A percentile compares a stretch with the other conserved stretches of the same genome.
Conservation (phyloP, 495 filamentous ascomycete species). For the Chaetomium fimeti region DNA sequence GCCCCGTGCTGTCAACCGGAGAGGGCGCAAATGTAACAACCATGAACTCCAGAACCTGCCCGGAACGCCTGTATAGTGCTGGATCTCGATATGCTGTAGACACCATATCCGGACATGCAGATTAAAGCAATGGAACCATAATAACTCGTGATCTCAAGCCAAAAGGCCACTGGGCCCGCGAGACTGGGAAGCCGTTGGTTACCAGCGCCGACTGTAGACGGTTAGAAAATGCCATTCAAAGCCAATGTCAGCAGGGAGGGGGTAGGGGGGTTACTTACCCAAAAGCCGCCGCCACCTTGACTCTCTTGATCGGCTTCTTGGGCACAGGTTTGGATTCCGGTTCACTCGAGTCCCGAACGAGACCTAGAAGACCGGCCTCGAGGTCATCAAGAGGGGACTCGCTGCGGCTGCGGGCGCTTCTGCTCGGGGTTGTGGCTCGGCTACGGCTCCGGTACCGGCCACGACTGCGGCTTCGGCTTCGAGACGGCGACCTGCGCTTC, state of each 20-base stretch:
- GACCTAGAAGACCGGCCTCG: conserved; percentile 30
- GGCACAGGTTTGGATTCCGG: conserved; percentile 15
- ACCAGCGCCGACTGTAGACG: conserved; percentile 11
- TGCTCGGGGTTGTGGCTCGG: conserved; percentile 3
- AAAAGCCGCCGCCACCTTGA: conserved; percentile 34
- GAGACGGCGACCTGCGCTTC: conserved; percentile 22
- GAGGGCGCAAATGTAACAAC: neutral
- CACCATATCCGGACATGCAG: neutral
- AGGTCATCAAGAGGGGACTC: conserved; percentile 31
- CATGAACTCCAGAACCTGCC: conserved; percentile 2
- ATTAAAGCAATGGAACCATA: neutral
- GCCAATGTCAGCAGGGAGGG: neutral
- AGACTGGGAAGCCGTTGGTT: neutral
- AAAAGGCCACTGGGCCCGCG: neutral
- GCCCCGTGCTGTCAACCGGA: neutral
- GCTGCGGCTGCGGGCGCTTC: conserved; percentile 26
- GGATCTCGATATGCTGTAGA: neutral
- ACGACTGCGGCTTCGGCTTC: conserved; percentile 9
- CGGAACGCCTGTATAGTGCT: neutral
- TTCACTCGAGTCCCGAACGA: conserved; percentile 23
- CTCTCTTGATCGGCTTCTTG: conserved; percentile 30
- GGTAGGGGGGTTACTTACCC: conserved; percentile 20
- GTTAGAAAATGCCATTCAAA: neutral
- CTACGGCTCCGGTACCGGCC: conserved; percentile 14
- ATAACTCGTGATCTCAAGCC: neutral